Evolutionary conservation across 768 basidiomycete genomes (phyloP), one percentile per base, ranked within the genome.

Genomic region (Saitozyma sp.): DNA sequence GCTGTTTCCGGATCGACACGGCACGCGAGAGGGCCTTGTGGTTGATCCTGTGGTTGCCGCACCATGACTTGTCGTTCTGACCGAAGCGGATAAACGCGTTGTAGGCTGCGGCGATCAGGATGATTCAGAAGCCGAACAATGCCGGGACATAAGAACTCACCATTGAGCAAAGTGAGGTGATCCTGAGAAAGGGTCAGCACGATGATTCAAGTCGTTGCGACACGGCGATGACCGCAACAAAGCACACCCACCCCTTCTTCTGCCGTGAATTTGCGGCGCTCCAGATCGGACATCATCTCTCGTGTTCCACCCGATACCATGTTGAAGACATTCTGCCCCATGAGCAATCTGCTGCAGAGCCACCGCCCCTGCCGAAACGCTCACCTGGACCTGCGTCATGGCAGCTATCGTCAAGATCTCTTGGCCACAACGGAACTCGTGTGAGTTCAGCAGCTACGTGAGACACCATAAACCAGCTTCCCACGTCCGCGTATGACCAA

Each of bases 321-420:
- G 29, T 94, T 79, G 76, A 99, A 99, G 2, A 89, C 87, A 70
- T 97, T 92, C 91, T 96, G 61, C 9, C 9, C 14, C n/a, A 40
- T 64, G 58, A 58, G 55, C 50, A 29, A 29, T 29, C 29, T 29
- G n/a, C n/a, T n/a, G n/a, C n/a, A n/a, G n/a, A n/a, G n/a, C n/a
- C n/a, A n/a, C n/a, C n/a, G n/a, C n/a, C n/a, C n/a, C 8, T 46
- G 14, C n/a, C 6, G n/a, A 17, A 43, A 45, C 55, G 39, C n/a
- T 57, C 55, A 89, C 92, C 82, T 95, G 93, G 8, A 98, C 85
- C 8, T 92, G 85, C 7, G 89, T 90, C 91, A 99, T 97, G 0
- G 96, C 93, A 6, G 92, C 90, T 58, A 99, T 96, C 0, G 93
- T 92, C 57, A 99, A 81, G 54, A 96, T 90, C 75, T 99, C 96